Conservation (phyloP, 2,329 filamentous ascomycete genomes). For the Sporothrix protearum region DNA sequence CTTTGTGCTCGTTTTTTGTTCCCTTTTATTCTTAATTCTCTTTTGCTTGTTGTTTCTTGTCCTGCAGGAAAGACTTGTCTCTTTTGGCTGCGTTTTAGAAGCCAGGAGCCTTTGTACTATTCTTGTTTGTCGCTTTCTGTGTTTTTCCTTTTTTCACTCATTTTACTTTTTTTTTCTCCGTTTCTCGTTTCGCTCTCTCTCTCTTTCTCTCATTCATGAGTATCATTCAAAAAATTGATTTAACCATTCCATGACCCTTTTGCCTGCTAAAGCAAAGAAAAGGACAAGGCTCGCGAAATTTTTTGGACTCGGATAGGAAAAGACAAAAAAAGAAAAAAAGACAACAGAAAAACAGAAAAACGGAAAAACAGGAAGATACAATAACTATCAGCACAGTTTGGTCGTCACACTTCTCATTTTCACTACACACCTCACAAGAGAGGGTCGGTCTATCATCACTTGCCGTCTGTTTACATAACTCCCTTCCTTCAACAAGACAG, state of each 20-base stretch:
- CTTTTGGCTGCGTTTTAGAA: constrained; percentile 13
- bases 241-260: constrained; percentile 28
- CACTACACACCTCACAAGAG: background rate
- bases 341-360: constrained; percentile 7
- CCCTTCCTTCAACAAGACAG: background rate
- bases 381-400: background rate
- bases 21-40: background rate
- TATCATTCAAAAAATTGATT: constrained; percentile 30
- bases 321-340: constrained; percentile 4
- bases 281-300: constrained; percentile 1
- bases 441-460: background rate
- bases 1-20: constrained; percentile 14
- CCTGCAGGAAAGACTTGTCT: constrained; percentile 9
- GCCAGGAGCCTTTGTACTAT: constrained; percentile 36
- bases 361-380: constrained; percentile 20
- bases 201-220: constrained; percentile 23
- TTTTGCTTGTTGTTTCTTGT: constrained; percentile 2
- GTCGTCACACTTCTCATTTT: background rate
- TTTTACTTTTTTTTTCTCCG: constrained; percentile 13
- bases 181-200: constrained; percentile 9
- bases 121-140: constrained; percentile 45
- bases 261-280: constrained; percentile 37
- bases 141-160: constrained; percentile 44
- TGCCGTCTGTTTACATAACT: background rate
- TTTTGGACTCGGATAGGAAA: background rate